Evolutionary conservation across 108 stramenopile genomes (phyloP).

Genomic region (Skeletonema marinoi): DNA sequence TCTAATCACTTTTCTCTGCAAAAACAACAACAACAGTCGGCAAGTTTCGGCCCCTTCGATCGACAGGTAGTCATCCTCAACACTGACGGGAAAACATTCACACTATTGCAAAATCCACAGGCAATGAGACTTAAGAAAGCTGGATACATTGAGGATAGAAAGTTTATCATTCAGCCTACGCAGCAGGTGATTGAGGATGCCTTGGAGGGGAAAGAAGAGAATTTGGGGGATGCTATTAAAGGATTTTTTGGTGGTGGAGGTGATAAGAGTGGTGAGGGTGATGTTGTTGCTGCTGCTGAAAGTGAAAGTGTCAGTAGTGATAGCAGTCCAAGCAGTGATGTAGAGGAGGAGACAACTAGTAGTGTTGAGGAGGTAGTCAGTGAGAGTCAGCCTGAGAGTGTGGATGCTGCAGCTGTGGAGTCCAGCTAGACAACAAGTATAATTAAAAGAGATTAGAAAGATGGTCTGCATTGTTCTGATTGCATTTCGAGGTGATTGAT

Average conservation of each 20-base stretch:
- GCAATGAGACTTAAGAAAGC: conserved; percentile 84
- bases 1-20: not conserved
- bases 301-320: not conserved
- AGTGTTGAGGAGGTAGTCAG: not conserved
- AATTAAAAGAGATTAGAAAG: not conserved
- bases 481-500: too few relatives aligned
- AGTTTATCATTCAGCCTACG: conserved; percentile 79
- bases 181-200: conserved; percentile 72
- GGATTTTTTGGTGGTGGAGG: conserved; percentile 55
- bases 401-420: not conserved
- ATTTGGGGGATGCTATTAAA: conserved; percentile 43
- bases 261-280: not conserved
- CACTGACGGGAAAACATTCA: conserved; percentile 75
- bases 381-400: not conserved
- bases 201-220: conserved; percentile 48
- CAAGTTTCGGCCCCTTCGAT: conserved; percentile 81
- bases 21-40: conserved; percentile 28
- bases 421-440: not conserved
- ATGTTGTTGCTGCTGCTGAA: not conserved
- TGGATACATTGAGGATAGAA: conserved; percentile 76
- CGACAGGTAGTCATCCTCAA: conserved; percentile 80
- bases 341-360: not conserved
- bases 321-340: not conserved
- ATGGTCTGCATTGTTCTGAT: too few relatives aligned
- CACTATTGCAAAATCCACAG: conserved; percentile 75